These are phyloP conservation scores for Globisporangium lucens DNA, from an alignment of 352 stramenopile species.

Conservation along the genomic window DNA sequence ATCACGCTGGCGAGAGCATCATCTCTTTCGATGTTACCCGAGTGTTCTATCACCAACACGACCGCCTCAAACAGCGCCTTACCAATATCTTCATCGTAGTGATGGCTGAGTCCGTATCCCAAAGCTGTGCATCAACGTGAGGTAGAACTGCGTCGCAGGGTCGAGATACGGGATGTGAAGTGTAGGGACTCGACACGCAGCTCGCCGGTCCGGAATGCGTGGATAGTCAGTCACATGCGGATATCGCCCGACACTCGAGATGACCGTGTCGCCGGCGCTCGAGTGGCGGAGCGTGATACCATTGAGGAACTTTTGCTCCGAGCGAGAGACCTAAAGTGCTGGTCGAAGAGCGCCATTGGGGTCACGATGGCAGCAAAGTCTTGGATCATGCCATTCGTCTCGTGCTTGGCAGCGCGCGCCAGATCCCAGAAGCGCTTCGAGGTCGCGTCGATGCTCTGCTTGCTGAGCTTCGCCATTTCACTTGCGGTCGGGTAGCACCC, in stretches of 20 bases:
- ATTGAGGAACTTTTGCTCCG: no score
- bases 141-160: background rate
- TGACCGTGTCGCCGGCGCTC: no score
- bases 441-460: background rate
- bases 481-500: conserved; percentile 24
- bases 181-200: background rate
- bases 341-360: no score
- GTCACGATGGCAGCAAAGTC: no score
- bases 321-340: no score
- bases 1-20: background rate
- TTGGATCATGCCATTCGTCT: no score
- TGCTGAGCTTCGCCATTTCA: background rate
- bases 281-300: no score
- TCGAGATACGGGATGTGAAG: background rate
- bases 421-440: conserved; percentile 15
- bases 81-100: background rate
- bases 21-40: background rate
- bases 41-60: background rate
- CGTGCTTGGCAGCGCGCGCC: background rate
- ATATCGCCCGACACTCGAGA: no score
- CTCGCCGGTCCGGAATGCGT: no score
- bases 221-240: no score
- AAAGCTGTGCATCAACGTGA: background rate
- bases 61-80: background rate
- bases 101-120: background rate